Evolutionary conservation across 2,329 filamentous ascomycete genomes (phyloP).

Genomic region (Pseudocercospora fuligena): DNA sequence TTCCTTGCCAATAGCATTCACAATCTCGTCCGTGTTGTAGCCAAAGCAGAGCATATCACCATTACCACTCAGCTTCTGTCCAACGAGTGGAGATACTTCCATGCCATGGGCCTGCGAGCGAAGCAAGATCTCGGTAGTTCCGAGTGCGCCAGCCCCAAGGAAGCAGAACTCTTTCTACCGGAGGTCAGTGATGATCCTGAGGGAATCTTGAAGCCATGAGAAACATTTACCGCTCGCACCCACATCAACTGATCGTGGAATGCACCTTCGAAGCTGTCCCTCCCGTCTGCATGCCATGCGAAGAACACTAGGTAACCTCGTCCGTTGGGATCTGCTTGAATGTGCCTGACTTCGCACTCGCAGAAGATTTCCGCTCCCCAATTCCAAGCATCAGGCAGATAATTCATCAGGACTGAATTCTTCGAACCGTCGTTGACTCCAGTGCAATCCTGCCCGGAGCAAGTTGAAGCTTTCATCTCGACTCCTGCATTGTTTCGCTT

Average conservation of each 20-base stretch:
- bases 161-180: constrained; percentile 63
- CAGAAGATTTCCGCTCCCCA: constrained; percentile 75
- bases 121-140: constrained; percentile 63
- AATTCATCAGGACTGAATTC: constrained; percentile 68
- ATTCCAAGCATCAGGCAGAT: constrained; percentile 72
- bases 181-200: not conserved
- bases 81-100: not conserved
- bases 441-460: constrained; percentile 67
- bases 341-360: constrained; percentile 67
- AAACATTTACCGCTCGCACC: not conserved
- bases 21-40: constrained; percentile 6
- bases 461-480: constrained; percentile 63
- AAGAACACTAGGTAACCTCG: constrained; percentile 53
- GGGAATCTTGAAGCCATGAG: not conserved
- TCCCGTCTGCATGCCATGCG: constrained; percentile 2
- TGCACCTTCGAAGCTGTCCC: not conserved
- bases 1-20: constrained; percentile 8
- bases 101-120: constrained; percentile 55
- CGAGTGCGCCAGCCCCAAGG: constrained; percentile 67
- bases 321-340: constrained; percentile 58
- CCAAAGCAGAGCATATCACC: constrained; percentile 10
- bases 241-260: constrained; percentile 7
- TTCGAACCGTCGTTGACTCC: constrained; percentile 72
- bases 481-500: constrained; percentile 68
- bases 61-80: constrained; percentile 6